Evolutionary conservation across 768 basidiomycete genomes (phyloP), one percentile per base, ranked within the genome.

Genomic region (Mrakia gelida): DNA sequence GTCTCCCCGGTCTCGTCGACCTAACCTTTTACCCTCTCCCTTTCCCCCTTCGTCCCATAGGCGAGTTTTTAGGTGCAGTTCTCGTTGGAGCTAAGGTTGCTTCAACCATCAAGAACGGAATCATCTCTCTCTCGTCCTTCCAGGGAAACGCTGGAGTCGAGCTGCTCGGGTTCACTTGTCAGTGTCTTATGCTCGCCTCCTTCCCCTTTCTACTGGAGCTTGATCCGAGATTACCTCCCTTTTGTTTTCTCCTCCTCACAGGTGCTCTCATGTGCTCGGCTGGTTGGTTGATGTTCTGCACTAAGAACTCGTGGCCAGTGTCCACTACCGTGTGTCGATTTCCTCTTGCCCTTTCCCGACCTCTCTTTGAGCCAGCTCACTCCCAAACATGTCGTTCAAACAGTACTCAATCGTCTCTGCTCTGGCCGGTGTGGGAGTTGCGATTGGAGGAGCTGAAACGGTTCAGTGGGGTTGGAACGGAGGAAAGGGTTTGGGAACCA

Each of bases 381-480:
- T 49, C 15, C 45, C 15, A n/a, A n/a, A n/a, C n/a, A n/a, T n/a
- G n/a, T n/a, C 15, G 2, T 49, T 49, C 45, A 2, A 16, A 49
- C 45, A 49, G 45, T 85, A 86, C 81, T 86, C 85, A 8, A 84
- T 86, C 75, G 83, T n/a, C n/a, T n/a, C n/a, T n/a, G n/a, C n/a
- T n/a, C n/a, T n/a, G n/a, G n/a, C n/a, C n/a, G n/a, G n/a, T 86
- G 85, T 85, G 65, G 86, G 86, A 74, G 81, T 85, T 41, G 86
- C 86, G 2, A 81, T 82, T 26, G 84, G 82, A n/a, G 86, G 86
- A 21, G 80, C 81, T 18, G 80, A 81, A 34, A 80, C 84, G 0
- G 86, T 86, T 59, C 76, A 84, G 59, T 87, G 86, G 86, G 86
- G 86, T 15, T 87, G 86, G 86, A 85, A 86, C 79, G 80, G 80